Conservation (phyloP, 1,284 basidiomycete genomes). For the Ceratobasidium sp. region DNA sequence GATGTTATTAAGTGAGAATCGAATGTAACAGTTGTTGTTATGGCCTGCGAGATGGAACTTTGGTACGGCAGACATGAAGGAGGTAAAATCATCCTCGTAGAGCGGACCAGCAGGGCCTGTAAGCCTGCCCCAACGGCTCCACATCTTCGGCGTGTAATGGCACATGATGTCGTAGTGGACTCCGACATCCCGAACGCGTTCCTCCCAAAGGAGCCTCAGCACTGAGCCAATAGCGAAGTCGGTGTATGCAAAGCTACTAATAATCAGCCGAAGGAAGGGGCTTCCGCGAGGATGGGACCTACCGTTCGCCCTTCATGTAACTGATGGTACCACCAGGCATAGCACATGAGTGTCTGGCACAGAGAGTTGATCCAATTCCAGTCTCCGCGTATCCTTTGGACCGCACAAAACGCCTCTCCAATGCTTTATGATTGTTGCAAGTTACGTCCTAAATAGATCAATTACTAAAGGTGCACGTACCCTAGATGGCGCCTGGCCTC, state of each 20-base stretch:
- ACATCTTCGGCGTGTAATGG: not conserved
- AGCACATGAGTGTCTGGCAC: not conserved
- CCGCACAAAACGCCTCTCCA: not conserved
- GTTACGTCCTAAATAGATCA: too few relatives aligned
- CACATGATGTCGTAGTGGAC: conserved; percentile 7
- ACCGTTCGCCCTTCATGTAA: conserved; percentile 1
- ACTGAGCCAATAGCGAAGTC: not conserved
- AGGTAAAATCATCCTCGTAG: too few relatives aligned
- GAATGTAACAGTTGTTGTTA: not conserved
- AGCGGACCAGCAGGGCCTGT: not conserved
- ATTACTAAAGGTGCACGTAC: too few relatives aligned
- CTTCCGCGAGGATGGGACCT: too few relatives aligned
- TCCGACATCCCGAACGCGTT: not conserved
- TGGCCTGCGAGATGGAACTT: conserved; percentile 7
- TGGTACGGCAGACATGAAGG: not conserved
- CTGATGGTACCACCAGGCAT: not conserved
- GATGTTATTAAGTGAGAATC: not conserved
- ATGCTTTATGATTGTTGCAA: conserved; percentile 14
- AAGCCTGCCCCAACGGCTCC: not conserved
- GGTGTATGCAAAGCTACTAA: not conserved
- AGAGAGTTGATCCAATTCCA: not conserved
- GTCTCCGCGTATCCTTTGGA: not conserved
- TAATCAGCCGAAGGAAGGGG: too few relatives aligned
- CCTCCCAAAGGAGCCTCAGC: not conserved
- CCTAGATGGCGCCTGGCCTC: too few relatives aligned